phyloP scores from a whole-genome alignment of 352 stramenopile species.

The Phytophthora quininea region DNA sequence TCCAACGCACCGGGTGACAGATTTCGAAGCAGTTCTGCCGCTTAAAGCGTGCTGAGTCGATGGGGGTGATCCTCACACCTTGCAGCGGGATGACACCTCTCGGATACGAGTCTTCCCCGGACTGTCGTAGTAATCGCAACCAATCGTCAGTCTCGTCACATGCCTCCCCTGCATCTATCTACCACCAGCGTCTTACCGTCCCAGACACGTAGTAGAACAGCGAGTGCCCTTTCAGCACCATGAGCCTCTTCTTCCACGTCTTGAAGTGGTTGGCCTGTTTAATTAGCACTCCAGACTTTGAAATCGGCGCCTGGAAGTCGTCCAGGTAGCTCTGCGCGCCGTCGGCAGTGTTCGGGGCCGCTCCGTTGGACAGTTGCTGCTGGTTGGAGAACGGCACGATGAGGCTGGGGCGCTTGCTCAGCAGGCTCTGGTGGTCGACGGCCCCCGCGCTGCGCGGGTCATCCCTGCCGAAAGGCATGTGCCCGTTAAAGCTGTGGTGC shows the following conservation, averaged over 20 bases:
- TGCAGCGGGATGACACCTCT: constrained; percentile 79
- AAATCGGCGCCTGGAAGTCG: constrained; percentile 83
- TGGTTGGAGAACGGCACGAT: constrained; percentile 71
- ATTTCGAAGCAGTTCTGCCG: constrained; percentile 90
- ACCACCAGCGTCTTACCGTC: constrained; percentile 46
- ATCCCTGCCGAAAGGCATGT: constrained; percentile 64
- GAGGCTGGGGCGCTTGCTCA: constrained; percentile 76
- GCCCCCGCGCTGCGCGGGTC: constrained; percentile 15
- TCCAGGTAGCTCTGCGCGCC: constrained; percentile 61
- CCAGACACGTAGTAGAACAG: constrained; percentile 90
- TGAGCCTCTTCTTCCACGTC: constrained; percentile 89
- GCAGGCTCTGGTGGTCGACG: constrained; percentile 51
- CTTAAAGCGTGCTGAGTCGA: constrained; percentile 83
- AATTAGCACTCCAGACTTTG: constrained; percentile 85
- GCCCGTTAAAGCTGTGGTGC: constrained; percentile 77
- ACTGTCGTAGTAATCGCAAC: constrained; percentile 40
- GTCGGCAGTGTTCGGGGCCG: constrained; percentile 19
- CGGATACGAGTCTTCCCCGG: constrained; percentile 85
- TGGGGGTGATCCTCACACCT: constrained; percentile 78
- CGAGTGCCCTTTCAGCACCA: constrained; percentile 88
- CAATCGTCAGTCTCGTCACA: constrained; percentile 7
- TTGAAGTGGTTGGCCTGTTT: constrained; percentile 91
- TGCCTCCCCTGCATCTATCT: not conserved
- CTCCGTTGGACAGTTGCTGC: constrained; percentile 22
- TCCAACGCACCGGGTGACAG: constrained; percentile 67